Evolutionary conservation across 768 basidiomycete species (phyloP), one percentile per base, ranked within the genome.

Genomic region (Collybia sp.): DNA sequence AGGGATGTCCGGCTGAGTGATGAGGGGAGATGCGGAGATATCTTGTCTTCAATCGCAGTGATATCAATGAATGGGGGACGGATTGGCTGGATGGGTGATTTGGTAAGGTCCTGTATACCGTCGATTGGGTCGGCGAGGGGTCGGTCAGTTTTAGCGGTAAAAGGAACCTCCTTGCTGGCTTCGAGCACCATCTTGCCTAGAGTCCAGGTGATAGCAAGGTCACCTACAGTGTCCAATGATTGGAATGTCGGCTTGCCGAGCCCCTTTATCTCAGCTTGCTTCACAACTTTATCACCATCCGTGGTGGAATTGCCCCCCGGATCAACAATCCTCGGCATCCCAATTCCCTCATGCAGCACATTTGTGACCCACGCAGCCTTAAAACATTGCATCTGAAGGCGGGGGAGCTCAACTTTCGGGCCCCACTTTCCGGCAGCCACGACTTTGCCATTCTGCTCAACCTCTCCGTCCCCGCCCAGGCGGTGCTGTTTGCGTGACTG

Each of bases 101-200:
- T 55, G 38, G 67, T 65, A 35, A 71, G 64, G 45, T 78, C 66
- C 17, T 82, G 75, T 38, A 81, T 72, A 52, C 82, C 78, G 44
- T 87, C 82, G 45, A 88, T 71, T 8, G 88, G 87, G 54, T 91
- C 89, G 19, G 74, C 75, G n/a, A 90, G 60, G 5, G 86, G 88
- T 42, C 67, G 73, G 19, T 68, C 64, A 3, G 67, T 56, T 44
- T 71, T 72, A 11, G 65, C 61, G 13, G 62, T 53, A 36, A 73
- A 65, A 3, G 79, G 77, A 6, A 93, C 79, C 60, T 89, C 88
- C 52, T 88, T 89, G 69, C 90, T 93, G 19, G 96, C 96, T 66
- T 98, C 95, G 19, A 97, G 76, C 0, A 98, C 95, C 94, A 98
- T 98, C 65, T 97, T 98, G 19, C 96, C 96, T 30, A 98, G 74